Evolutionary conservation across 371 early-diverging fungal genomes (phyloP).

Genomic region (Fennellomyces sp.): DNA sequence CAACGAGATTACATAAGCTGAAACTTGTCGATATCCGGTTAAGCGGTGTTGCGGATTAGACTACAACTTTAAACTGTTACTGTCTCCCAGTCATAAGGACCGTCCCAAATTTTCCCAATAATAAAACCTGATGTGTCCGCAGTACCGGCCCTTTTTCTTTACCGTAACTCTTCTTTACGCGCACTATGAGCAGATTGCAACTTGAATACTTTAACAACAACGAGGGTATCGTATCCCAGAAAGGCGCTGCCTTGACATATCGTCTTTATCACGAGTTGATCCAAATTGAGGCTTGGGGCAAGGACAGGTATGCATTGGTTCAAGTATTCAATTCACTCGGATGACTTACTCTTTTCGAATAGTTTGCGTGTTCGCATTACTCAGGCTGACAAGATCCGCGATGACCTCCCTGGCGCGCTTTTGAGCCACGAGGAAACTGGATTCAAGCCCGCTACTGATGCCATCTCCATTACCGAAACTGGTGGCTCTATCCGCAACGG

Average conservation of each 20-base stretch:
- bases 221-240: constrained; percentile 8
- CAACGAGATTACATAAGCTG: too few relatives aligned
- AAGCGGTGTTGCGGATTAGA: too few relatives aligned
- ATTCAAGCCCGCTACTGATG: neutral
- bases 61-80: too few relatives aligned
- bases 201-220: constrained; percentile 18
- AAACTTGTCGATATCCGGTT: too few relatives aligned
- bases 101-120: too few relatives aligned
- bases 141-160: neutral
- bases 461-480: constrained; percentile 7
- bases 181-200: constrained; percentile 2
- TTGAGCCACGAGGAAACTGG: constrained; percentile 12
- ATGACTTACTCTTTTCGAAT: neutral
- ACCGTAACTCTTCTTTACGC: neutral
- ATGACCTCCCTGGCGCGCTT: constrained; percentile 17
- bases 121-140: too few relatives aligned
- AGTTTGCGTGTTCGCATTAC: constrained; percentile 19
- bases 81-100: too few relatives aligned
- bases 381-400: constrained; percentile 8
- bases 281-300: constrained; percentile 17
- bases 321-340: neutral
- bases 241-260: constrained; percentile 6
- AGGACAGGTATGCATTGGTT: constrained; percentile 21
- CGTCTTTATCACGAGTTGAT: constrained; percentile 15
- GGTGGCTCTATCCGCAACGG: constrained; percentile 13